These are phyloP conservation scores for Alliaria petiolata DNA, from an alignment of 345 rosid genomes.

Conservation along the genomic window DNA sequence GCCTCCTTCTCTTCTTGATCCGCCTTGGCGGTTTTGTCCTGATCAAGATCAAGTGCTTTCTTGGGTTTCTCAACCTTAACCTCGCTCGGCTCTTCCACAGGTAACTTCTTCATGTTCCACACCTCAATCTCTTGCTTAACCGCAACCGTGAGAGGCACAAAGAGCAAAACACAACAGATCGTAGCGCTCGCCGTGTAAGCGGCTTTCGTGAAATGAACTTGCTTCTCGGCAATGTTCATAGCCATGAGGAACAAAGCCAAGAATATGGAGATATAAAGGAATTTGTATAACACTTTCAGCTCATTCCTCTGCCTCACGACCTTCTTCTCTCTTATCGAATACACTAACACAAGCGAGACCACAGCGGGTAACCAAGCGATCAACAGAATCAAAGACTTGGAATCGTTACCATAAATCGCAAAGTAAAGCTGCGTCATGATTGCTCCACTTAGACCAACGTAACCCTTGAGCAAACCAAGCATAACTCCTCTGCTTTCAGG, in stretches of 20 bases:
- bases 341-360: constrained; percentile 63
- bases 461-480: constrained; percentile 82
- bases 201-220: constrained; percentile 41
- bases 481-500: constrained; percentile 80
- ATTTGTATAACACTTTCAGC: constrained; percentile 52
- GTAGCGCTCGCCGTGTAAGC: constrained; percentile 52
- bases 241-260: constrained; percentile 79
- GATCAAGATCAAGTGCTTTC: constrained; percentile 22
- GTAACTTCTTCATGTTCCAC: constrained; percentile 50
- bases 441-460: constrained; percentile 82
- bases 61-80: constrained; percentile 23
- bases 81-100: constrained; percentile 21
- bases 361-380: constrained; percentile 88
- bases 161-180: constrained; percentile 46
- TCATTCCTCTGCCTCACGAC: constrained; percentile 55
- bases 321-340: constrained; percentile 52
- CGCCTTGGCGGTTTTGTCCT: neutral
- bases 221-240: constrained; percentile 52
- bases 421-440: constrained; percentile 74
- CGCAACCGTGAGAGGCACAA: constrained; percentile 56
- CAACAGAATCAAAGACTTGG: constrained; percentile 66
- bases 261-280: constrained; percentile 50
- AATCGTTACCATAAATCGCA: constrained; percentile 74
- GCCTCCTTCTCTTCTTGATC: constrained; percentile 11
- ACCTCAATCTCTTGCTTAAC: constrained; percentile 54